Evolutionary conservation across 1,139 yeast genomes (phyloP).

Genomic region (Hansenula lynferdii): DNA sequence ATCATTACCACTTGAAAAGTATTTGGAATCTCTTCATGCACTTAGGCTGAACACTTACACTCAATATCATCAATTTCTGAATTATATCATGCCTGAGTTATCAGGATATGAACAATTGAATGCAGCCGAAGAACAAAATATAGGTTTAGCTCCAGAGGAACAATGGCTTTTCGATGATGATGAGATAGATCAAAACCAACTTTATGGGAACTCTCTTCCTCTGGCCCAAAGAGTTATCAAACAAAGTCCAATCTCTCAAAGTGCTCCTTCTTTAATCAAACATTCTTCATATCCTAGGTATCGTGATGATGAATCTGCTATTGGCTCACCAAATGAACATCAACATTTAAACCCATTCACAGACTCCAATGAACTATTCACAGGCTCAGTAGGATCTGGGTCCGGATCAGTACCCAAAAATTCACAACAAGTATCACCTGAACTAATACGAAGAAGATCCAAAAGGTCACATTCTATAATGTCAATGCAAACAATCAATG

Average conservation of each 20-base stretch:
- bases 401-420: too few relatives aligned
- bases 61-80: background rate
- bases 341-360: background rate
- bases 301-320: background rate
- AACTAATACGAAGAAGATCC: slow-evolving; percentile 1
- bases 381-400: too few relatives aligned
- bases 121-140: background rate
- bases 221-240: background rate
- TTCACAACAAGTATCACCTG: background rate
- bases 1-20: too few relatives aligned
- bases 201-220: background rate
- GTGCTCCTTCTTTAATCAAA: background rate
- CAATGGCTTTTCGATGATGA: slow-evolving; percentile 3
- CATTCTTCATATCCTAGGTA: background rate
- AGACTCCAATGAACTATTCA: background rate
- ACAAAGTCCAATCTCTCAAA: background rate
- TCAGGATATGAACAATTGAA: slow-evolving; percentile 5
- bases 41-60: too few relatives aligned
- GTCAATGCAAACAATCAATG: slow-evolving; percentile 15
- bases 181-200: background rate
- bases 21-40: too few relatives aligned
- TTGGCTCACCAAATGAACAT: background rate
- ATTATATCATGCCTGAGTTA: background rate
- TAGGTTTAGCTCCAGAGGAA: background rate
- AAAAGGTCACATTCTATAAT: slow-evolving; percentile 15